Evolutionary conservation across 2,329 filamentous ascomycete genomes (phyloP).

Genomic region (Cryphonectria radicalis): DNA sequence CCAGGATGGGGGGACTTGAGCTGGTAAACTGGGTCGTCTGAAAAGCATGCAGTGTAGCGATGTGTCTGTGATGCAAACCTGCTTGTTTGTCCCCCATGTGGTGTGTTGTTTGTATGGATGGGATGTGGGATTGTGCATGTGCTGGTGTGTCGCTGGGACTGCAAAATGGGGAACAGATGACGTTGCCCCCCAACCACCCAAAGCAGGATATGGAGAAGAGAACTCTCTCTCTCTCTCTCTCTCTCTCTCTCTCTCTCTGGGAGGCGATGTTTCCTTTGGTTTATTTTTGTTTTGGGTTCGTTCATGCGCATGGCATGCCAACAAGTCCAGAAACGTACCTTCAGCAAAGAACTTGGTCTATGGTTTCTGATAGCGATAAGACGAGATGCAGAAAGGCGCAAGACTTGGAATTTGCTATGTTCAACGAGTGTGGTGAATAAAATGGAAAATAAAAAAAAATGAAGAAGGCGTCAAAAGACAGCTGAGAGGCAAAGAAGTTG

Average conservation of each 20-base stretch:
- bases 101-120: neutral
- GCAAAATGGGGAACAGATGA: neutral
- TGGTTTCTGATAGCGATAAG: neutral
- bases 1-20: neutral
- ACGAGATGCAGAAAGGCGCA: neutral
- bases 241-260: too few species aligned
- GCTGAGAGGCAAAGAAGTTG: constrained; percentile 23
- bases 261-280: too few species aligned
- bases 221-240: too few species aligned
- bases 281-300: neutral
- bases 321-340: constrained; percentile 19
- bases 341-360: constrained; percentile 9
- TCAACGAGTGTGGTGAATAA: constrained; percentile 30
- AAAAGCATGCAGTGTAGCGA: neutral
- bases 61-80: neutral
- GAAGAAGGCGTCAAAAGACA: constrained; percentile 24
- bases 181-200: neutral
- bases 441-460: constrained; percentile 12
- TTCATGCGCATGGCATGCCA: neutral
- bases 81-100: neutral
- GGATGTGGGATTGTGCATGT: neutral
- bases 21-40: constrained; percentile 5
- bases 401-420: constrained; percentile 9
- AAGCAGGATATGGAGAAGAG: neutral
- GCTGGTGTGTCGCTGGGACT: neutral